phyloP scores from a whole-genome alignment of 2,329 filamentous ascomycete species.

The Chalaropsis ovoidea region DNA sequence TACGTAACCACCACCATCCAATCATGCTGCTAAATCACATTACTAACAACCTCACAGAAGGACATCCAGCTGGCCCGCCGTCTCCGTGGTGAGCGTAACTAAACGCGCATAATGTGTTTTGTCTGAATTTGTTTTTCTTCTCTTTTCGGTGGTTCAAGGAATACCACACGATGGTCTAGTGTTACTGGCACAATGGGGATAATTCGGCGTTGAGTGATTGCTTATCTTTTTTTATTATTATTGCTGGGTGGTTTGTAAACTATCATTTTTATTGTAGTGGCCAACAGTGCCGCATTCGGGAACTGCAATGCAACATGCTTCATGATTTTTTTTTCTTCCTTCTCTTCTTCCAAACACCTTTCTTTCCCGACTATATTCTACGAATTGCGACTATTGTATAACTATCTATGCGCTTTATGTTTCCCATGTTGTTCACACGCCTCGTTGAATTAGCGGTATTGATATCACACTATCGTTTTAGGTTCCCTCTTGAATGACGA shows the following conservation, averaged over 20 bases:
- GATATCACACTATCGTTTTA: no score
- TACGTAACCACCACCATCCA: not conserved
- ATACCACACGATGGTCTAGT: conserved; percentile 24
- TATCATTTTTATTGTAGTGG: conserved; percentile 25
- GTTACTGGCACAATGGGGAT: conserved; percentile 25
- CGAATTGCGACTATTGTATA: no score
- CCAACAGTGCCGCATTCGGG: conserved; percentile 23
- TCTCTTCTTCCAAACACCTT: no score
- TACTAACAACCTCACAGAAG: conserved; percentile 41
- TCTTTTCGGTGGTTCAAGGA: conserved; percentile 22
- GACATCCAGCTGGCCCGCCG: conserved; percentile 94
- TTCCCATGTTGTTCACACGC: no score
- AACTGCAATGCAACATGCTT: conserved; percentile 22
- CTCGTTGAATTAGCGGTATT: no score
- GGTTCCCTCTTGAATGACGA: no score
- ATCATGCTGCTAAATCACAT: no score
- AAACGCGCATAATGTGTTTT: conserved; percentile 33
- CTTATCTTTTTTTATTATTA: conserved; percentile 21
- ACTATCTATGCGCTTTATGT: no score
- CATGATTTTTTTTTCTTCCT: conserved; percentile 18
- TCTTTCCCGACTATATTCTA: no score
- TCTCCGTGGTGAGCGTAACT: conserved; percentile 88
- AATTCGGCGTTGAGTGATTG: conserved; percentile 24
- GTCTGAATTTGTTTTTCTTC: conserved; percentile 19
- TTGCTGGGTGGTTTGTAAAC: conserved; percentile 26